Base-by-base conservation (phyloP, 2,329 filamentous ascomycete genomes). In the Colletotrichum eremochloae region DNA sequence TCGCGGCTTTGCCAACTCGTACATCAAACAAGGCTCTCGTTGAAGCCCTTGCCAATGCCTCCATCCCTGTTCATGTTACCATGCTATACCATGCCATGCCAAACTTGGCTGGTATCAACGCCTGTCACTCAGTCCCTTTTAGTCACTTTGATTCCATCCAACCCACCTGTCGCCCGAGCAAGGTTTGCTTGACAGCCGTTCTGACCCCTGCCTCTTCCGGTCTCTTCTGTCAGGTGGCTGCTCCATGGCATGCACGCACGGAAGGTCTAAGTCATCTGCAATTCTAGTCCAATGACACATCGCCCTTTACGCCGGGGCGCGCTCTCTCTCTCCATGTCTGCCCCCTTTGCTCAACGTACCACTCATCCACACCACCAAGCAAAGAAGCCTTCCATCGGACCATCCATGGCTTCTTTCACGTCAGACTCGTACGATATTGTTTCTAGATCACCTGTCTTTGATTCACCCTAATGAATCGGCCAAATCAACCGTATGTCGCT, bases 391-490 rank as follows among this genome's bases (percentile, higher is more conserved):
- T 67, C 63, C 58, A 74, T 74, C 68, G 64, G 63, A 46, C 71
- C 71, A 74, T 71, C 63, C 64, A 58, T 61, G 64, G 44, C 52
- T 42, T 46, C 71, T 62, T 65, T 46, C 31, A 68, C 63, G 63
- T 72, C 68, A 72, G 48, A 74, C 55, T 74, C 71, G 71, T 74
- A 74, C 71, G 71, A 74, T 68, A 38, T 44, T 74, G 71, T 74
- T 74, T 72, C 72, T 58, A 68, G 68, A 74, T 74, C 71, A 72
- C 58, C 71, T 72, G 71, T 74, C 68, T 46, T 68, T 74, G 71
- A 63, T 67, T 68, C 53, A 64, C 31, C 38, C 42, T 64, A 38
- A 48, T 46, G 9, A 44, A 33, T 64, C 63, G 55, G 29, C 53
- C 69, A 50, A 69, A 46, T 64, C 69, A 62, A 74, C 63, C 69